Base-by-base conservation (phyloP, 1,284 basidiomycete genomes). In the Trametes sp. region DNA sequence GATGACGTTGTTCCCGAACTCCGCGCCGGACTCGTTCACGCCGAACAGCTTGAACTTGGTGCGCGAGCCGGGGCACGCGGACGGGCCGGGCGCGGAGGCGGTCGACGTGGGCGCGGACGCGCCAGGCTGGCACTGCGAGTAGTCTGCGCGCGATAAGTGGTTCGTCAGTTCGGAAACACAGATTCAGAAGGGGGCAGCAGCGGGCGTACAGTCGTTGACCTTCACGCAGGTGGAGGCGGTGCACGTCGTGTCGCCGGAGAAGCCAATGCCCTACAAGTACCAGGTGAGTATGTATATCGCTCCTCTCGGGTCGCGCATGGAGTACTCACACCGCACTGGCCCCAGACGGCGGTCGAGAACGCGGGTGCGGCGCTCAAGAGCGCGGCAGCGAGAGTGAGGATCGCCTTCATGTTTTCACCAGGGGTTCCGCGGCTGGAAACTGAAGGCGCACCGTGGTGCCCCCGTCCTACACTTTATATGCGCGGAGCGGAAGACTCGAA, bases 11-110 rank as follows among this genome's bases (percentile, higher is more conserved):
- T 80, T 76, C 14, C 85, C 85, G 64, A 87, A 80, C 74, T 87
- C 84, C 50, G 85, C 87, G 63, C 85, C 84, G 70, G 84, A 83
- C 71, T 88, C 76, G 75, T 85, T 87, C 33, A 87, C 86, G 74
- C 87, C 87, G 66, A 87, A 86, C 76, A 77, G 86, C 68, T 80
- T 78, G 81, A 89, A 88, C 74, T 87, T 87, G 50, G 83, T 86
- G 68, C 72, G 73, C 14, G 76, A 69, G 31, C 77, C 77, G 11
- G 80, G 68, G 72, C 80, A 81, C 44, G 63, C 48, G n/a, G 63
- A 59, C n/a, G 58, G 31, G 19, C 61, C 54, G 4, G 70, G 62
- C 0, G 63, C 23, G 35, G 66, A 57, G 50, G 63, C 53, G 16
- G 61, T 64, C 11, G 67, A 46, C 21, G 66, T 61, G 4, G 63